Evolutionary conservation across 768 basidiomycete genomes (phyloP), one percentile per base, ranked within the genome.

Genomic region (Coprinellus micaceus): DNA sequence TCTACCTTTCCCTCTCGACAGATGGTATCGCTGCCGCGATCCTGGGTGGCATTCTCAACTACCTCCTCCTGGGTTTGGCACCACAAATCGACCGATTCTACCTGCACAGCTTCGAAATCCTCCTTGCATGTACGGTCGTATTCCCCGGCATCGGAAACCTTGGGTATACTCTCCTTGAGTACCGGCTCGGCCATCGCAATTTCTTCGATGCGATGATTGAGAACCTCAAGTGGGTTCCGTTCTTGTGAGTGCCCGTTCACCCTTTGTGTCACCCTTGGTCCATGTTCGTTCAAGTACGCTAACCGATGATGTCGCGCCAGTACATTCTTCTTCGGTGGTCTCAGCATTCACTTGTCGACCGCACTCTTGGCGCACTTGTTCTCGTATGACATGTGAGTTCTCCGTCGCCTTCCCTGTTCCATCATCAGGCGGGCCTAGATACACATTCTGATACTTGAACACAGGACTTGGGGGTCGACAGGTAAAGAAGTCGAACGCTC

Each of bases 401-500:
- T 37, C 30, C 43, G 33, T 30, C 48, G 7, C 21, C 9, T 9
- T 50, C n/a, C 17, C 10, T 52, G 21, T 11, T 36, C 6, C 13
- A 33, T 33, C 33, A 33, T 33, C 13, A 33, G 33, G 33, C 33
- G 33, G 25, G 21, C 13, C 43, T 11, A 21, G 15, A 19, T 59
- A 53, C 58, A 53, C 40, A 19, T 4, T 52, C 36, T 30, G 47
- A 47, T 57, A 47, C 15, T 24, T 6, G 15, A 21, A n/a, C 52
- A 24, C 48, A 80, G 78, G 79, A 80, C 79, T 30, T 81, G 80
- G 80, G 79, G 80, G 26, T 80, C 79, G 26, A 81, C 80, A 1
- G 78, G 74, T 62, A 94, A 95, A 71, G 90, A 91, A 71, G 90
- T 94, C 51, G 88, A 93, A 65, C 79, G 83, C 26, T 90, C 88